Evolutionary conservation across 148 eudicot genomes (phyloP).

Genomic region (Rhododendron kiyosumense): DNA sequence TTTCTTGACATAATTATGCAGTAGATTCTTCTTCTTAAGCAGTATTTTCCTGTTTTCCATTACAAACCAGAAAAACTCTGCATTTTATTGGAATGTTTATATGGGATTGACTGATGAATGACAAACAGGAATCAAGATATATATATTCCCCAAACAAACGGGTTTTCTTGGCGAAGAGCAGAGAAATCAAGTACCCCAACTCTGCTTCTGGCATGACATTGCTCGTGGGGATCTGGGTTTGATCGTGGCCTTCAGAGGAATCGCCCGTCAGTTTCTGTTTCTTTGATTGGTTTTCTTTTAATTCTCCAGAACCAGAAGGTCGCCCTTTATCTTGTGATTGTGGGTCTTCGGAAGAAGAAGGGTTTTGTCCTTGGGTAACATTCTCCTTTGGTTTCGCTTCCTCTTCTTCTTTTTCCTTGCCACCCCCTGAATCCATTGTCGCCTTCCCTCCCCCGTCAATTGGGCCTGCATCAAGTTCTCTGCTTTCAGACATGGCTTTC

Average conservation of each 20-base stretch:
- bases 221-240: not conserved
- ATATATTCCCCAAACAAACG: not conserved
- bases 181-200: not conserved
- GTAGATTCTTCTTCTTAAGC: not conserved
- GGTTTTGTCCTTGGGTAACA: no score
- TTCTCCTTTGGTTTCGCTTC: not conserved
- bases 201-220: not conserved
- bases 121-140: not conserved
- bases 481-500: not conserved
- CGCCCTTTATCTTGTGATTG: not conserved
- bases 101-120: not conserved
- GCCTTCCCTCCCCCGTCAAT: not conserved
- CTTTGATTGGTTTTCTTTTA: not conserved
- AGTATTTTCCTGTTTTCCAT: not conserved
- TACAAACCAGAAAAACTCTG: not conserved
- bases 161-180: not conserved
- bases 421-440: not conserved
- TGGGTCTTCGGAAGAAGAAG: not conserved
- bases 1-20: not conserved
- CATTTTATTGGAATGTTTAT: not conserved
- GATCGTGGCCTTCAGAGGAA: not conserved
- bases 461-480: not conserved
- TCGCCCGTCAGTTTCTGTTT: not conserved
- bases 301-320: no score
- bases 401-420: not conserved